Conservation (phyloP, 108 stramenopile genomes). For the Chaetoceros muelleri region DNA sequence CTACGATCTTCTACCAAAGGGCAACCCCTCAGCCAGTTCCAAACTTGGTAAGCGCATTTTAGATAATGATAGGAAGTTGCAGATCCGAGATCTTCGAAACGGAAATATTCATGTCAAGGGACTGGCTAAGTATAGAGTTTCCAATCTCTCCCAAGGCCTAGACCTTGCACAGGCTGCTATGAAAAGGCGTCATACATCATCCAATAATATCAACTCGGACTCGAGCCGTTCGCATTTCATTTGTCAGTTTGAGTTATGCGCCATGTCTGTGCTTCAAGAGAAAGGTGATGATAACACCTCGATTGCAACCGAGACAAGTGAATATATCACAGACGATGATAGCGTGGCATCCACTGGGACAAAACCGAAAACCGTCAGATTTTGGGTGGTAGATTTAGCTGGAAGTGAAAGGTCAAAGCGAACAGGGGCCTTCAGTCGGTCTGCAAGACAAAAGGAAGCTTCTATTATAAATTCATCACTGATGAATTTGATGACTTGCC, state of each 20-base stretch:
- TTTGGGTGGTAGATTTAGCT: constrained; percentile 97
- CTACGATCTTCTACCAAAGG: constrained; percentile 77
- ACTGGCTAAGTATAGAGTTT: constrained; percentile 65
- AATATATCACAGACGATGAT: constrained; percentile 57
- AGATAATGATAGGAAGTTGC: constrained; percentile 39
- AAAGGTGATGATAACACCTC: constrained; percentile 13
- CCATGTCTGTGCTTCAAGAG: background rate
- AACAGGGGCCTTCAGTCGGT: constrained; percentile 43
- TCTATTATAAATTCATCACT: constrained; percentile 89
- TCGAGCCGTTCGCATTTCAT: constrained; percentile 92
- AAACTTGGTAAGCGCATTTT: constrained; percentile 1
- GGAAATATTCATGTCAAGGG: constrained; percentile 80
- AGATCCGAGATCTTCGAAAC: constrained; percentile 72
- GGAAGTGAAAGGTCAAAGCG: constrained; percentile 91
- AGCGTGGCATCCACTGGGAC: constrained; percentile 25
- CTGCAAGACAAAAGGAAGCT: constrained; percentile 90
- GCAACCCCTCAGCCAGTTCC: constrained; percentile 4
- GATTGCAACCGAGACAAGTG: constrained; percentile 5
- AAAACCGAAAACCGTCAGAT: constrained; percentile 29
- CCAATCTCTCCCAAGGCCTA: constrained; percentile 46
- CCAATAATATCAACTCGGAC: constrained; percentile 82
- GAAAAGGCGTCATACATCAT: constrained; percentile 65
- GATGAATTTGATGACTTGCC: constrained; percentile 95
- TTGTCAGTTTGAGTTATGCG: constrained; percentile 67
- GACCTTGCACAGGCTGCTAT: constrained; percentile 48